Evolutionary conservation across 169 alveolate species (phyloP), one percentile per base, ranked within the genome.

Genomic region (Eimeria sp.): DNA sequence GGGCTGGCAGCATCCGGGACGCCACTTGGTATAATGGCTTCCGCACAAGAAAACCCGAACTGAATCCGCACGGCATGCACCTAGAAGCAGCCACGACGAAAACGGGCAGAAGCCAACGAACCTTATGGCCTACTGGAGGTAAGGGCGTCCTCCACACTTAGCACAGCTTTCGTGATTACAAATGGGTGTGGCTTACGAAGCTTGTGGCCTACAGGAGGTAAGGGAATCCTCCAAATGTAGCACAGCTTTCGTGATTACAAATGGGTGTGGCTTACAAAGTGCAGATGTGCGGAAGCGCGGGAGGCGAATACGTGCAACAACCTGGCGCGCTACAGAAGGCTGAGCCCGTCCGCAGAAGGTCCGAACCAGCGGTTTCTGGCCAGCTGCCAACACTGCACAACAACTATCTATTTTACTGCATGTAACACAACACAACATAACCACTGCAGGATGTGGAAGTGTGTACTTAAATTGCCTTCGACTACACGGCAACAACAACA

Each of bases 101-200:
- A 66, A 66, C 82, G 80, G 46, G 56, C 82, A 85, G 93, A 85
- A 85, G 93, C 93, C 93, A 43, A 23, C 27, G 82, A 40, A 85
- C 43, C 62, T 40, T 49, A 64, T 37, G 80, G 93, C 93, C 52
- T 85, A 71, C 76, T 9, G 93, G 93, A 85, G 54, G 80, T 60
- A 25, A 43, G 60, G 27, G 93, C 78, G 80, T 62, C 93, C 54
- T 85, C 82, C 93, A 43, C 91, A 54, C 30, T 40, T 49, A 18
- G 64, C 58, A 40, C 52, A 33, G 80, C 78, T 85, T 64, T 62
- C 82, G 56, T 23, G 52, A 25, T 54, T 64, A 64, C 93, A 52
- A 54, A 85, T 60, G 62, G 52, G 18, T 30, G 58, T 11, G 87
- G 58, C 87, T n/a, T 27, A 77, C 27, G 82, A 40, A 85, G 27